phyloP scores from a whole-genome alignment of 768 basidiomycete genomes.

The Tephrocybe sp. region DNA sequence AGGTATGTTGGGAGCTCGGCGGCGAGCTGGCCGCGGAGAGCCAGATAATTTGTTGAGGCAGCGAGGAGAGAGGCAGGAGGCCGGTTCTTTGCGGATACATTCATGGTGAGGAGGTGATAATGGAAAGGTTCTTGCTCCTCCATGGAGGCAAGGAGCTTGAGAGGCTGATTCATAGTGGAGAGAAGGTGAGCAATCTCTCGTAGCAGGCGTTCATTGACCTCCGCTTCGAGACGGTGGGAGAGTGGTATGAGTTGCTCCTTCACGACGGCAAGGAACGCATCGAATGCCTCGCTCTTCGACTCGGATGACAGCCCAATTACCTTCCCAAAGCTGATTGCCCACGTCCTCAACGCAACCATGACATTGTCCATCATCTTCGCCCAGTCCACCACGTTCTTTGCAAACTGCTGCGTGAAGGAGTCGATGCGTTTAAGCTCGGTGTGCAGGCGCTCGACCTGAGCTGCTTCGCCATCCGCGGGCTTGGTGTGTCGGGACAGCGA shows the following conservation, averaged over 20 bases:
- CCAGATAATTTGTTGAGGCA: constrained; percentile 76
- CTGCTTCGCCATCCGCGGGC: constrained; percentile 33
- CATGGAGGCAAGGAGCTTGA: constrained; percentile 70
- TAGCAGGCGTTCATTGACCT: constrained; percentile 54
- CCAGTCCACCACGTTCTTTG: constrained; percentile 67
- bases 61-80: constrained; percentile 68
- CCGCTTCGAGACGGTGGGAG: constrained; percentile 49
- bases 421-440: constrained; percentile 57
- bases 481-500: constrained; percentile 34
- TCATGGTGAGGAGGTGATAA: constrained; percentile 65
- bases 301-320: constrained; percentile 62
- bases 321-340: constrained; percentile 66
- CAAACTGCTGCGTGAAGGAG: constrained; percentile 59
- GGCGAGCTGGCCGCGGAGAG: constrained; percentile 69
- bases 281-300: constrained; percentile 59
- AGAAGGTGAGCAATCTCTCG: constrained; percentile 59
- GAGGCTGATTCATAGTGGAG: constrained; percentile 58
- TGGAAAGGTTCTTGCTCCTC: constrained; percentile 74
- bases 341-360: constrained; percentile 50
- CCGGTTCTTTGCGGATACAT: constrained; percentile 58
- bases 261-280: constrained; percentile 66
- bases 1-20: constrained; percentile 72
- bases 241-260: constrained; percentile 53
- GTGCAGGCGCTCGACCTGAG: constrained; percentile 54
- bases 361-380: constrained; percentile 48